Evolutionary conservation across 495 filamentous ascomycete species (phyloP).

Genomic region (Lepidopterella palustris): DNA sequence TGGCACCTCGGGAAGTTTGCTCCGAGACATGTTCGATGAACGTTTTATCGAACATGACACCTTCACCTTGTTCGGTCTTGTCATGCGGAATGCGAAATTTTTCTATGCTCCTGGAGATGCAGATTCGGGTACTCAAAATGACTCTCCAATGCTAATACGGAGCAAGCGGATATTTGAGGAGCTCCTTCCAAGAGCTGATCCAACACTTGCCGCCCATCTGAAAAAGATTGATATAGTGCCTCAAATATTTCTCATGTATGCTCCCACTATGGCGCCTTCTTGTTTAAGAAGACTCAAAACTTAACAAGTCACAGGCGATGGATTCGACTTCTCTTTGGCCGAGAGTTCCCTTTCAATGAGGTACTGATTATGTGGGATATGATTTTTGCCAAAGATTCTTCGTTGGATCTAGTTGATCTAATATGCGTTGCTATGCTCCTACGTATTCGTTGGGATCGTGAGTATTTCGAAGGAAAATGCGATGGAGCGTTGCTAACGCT

Average conservation of each 20-base stretch:
- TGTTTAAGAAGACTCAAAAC: neutral
- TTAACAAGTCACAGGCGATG: constrained; percentile 57
- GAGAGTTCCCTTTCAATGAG: constrained; percentile 86
- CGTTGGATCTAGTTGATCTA: constrained; percentile 74
- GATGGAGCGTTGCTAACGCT: neutral
- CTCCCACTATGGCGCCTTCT: constrained; percentile 8
- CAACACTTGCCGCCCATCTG: constrained; percentile 74
- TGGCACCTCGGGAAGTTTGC: constrained; percentile 40
- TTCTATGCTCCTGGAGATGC: constrained; percentile 69
- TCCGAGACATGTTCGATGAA: constrained; percentile 61
- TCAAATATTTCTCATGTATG: constrained; percentile 91
- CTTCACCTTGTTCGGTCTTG: constrained; percentile 71
- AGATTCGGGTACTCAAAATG: constrained; percentile 40
- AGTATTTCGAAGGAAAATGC: constrained; percentile 32
- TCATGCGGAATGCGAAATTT: constrained; percentile 79
- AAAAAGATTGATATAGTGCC: constrained; percentile 84
- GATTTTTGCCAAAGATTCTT: constrained; percentile 81
- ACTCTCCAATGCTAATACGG: constrained; percentile 76
- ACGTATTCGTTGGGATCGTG: constrained; percentile 84
- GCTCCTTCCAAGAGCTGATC: constrained; percentile 68
- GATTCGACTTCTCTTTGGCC: constrained; percentile 87
- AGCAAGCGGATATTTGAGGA: constrained; percentile 81
- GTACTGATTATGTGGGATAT: constrained; percentile 82
- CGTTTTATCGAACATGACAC: constrained; percentile 82
- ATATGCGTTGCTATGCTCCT: constrained; percentile 93